Conservation (phyloP, 164 flowering plant species). For the Vitis riparia region DNA sequence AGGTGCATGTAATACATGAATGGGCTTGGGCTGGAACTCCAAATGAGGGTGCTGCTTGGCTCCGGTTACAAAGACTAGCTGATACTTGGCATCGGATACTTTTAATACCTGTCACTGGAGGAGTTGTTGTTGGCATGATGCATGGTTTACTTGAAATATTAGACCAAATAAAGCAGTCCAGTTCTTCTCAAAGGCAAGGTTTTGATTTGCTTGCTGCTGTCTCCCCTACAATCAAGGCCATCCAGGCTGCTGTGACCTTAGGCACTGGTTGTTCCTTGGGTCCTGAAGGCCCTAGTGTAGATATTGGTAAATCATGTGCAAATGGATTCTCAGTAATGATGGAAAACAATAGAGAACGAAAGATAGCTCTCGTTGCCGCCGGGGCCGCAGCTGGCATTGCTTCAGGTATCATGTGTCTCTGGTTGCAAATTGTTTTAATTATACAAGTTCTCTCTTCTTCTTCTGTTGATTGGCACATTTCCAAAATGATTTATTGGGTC, state of each 20-base stretch:
- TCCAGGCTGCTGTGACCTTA: slow-evolving; percentile 95
- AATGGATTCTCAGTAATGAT: slow-evolving; percentile 82
- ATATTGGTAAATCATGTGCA: slow-evolving; percentile 98
- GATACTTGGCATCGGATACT: slow-evolving; percentile 98
- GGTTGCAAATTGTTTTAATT: background rate
- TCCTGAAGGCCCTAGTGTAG: slow-evolving; percentile 99
- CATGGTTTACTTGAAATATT: slow-evolving; percentile 92
- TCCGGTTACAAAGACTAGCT: slow-evolving; percentile 85
- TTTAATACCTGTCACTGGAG: slow-evolving; percentile 93
- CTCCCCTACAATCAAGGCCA: slow-evolving; percentile 86
- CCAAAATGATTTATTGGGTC: background rate
- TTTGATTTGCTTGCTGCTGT: slow-evolving; percentile 76
- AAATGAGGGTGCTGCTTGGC: slow-evolving; percentile 99
- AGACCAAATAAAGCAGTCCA: slow-evolving; percentile 77
- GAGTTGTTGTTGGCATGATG: slow-evolving; percentile 98
- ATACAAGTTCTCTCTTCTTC: background rate
- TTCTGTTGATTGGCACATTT: background rate
- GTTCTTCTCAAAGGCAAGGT: slow-evolving; percentile 66
- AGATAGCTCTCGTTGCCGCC: slow-evolving; percentile 95
- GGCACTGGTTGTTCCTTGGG: slow-evolving; percentile 99
- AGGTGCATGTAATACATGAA: slow-evolving; percentile 95
- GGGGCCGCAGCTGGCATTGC: slow-evolving; percentile 99
- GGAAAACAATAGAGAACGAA: slow-evolving; percentile 96
- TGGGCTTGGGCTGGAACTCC: slow-evolving; percentile 99
- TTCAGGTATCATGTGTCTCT: slow-evolving; percentile 56